Percentiles rank a stretch among this genome's conserved stretches.
These are phyloP conservation scores for Paxillus rubicundulus DNA, from an alignment of 768 basidiomycete genomes.

Conservation along the genomic window DNA sequence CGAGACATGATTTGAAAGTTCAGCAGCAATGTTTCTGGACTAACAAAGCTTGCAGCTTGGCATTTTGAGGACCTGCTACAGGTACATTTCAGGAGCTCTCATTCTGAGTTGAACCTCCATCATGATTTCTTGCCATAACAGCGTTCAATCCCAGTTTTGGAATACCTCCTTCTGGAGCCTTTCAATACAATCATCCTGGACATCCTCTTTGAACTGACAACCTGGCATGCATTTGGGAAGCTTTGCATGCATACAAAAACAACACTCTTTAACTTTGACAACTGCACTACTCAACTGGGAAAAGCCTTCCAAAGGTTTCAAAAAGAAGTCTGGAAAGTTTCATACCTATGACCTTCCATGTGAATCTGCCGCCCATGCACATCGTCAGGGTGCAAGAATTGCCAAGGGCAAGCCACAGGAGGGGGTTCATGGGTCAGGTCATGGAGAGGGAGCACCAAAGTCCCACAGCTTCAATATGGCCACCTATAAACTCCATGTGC, in stretches of 20 bases:
- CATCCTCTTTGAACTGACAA: constrained; percentile 18
- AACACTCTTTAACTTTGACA: constrained; percentile 14
- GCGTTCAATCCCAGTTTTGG: constrained; percentile 15
- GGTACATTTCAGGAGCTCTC: not conserved
- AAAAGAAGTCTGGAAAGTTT: not conserved
- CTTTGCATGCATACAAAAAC: constrained; percentile 24
- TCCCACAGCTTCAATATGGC: constrained; percentile 12
- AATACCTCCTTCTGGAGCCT: constrained; percentile 24
- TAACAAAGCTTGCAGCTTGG: constrained; percentile 35
- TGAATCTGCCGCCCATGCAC: too few species aligned
- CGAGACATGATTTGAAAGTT: constrained; percentile 31
- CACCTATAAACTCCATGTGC: constrained; percentile 17
- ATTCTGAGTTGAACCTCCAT: not conserved
- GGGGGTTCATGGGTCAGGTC: not conserved
- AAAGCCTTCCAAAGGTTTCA: constrained; percentile 21
- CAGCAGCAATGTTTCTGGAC: constrained; percentile 28
- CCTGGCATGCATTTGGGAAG: constrained; percentile 30
- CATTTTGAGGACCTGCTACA: constrained; percentile 42
- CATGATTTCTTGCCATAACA: constrained; percentile 21
- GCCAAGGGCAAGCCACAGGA: not conserved
- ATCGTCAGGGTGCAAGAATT: too few species aligned
- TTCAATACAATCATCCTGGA: constrained; percentile 15
- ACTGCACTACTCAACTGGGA: constrained; percentile 23
- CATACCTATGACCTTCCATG: not conserved
- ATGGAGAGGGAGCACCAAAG: not conserved